phyloP scores from a whole-genome alignment of 139 green algal species.

The Picochlorum sp. region DNA sequence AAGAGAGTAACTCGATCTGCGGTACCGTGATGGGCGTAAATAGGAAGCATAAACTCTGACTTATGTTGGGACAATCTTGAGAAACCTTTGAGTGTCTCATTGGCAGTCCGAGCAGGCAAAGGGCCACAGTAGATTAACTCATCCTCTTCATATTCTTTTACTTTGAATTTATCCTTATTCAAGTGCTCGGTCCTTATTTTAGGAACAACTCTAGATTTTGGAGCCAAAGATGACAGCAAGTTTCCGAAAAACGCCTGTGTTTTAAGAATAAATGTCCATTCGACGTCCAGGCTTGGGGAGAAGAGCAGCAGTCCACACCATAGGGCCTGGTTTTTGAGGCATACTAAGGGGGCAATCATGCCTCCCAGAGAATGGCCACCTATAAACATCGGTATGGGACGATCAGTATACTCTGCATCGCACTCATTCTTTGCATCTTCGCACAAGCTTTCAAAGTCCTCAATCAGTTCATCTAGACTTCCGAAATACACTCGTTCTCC shows the following conservation, averaged over 20 bases:
- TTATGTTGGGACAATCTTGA: constrained; percentile 1
- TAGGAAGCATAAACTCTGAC: constrained; percentile 21
- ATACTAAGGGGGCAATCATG: constrained; percentile 29
- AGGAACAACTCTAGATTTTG: constrained; percentile 44
- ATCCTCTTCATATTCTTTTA: constrained; percentile 23
- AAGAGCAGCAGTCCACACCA: constrained; percentile 50
- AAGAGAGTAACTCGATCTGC: constrained; percentile 20
- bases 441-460: constrained; percentile 33
- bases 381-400: constrained; percentile 21
- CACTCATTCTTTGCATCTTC: not conserved
- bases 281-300: constrained; percentile 53
- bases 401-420: not conserved
- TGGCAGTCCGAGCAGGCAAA: constrained; percentile 25
- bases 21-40: constrained; percentile 33
- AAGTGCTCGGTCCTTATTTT: constrained; percentile 49
- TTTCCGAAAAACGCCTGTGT: constrained; percentile 44
- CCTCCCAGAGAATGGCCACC: constrained; percentile 59
- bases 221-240: constrained; percentile 39
- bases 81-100: constrained; percentile 40
- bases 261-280: constrained; percentile 50
- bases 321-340: constrained; percentile 20
- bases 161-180: constrained; percentile 16
- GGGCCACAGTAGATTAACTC: constrained; percentile 27
- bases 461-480: constrained; percentile 14
- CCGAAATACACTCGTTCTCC: not conserved